A percentile compares a stretch with the other conserved stretches of the same genome.
Conservation (phyloP, 139 green algal genomes). For the Penium margaritaceum region DNA sequence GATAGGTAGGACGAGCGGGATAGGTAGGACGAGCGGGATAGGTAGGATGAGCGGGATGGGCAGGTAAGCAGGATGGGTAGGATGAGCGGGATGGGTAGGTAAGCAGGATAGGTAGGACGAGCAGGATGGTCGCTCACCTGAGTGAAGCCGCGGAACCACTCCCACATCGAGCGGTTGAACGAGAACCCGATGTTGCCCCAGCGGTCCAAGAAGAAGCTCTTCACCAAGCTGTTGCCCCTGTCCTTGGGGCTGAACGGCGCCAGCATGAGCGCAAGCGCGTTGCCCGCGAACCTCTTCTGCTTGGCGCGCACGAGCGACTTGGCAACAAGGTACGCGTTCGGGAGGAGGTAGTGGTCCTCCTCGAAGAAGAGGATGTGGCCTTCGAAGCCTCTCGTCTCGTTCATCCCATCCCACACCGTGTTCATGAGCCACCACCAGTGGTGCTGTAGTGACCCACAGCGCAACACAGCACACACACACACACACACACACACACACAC, state of each 20-base stretch:
- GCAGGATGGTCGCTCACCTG: too few relatives aligned
- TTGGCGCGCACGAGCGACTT: conserved; percentile 2
- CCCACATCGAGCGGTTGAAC: conserved; percentile 42
- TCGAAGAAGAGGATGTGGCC: conserved; percentile 42
- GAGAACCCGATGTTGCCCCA: conserved; percentile 38
- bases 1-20: too few relatives aligned
- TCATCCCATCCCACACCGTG: conserved; percentile 32
- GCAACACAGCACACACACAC: too few relatives aligned
- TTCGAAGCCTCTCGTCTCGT: conserved; percentile 27
- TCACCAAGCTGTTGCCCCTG: background rate
- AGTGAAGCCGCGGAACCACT: too few relatives aligned
- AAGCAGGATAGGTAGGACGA: too few relatives aligned
- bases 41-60: too few relatives aligned
- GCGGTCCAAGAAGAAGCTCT: background rate
- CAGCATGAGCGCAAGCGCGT: conserved; percentile 29
- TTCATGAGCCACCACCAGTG: conserved; percentile 49
- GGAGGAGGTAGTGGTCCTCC: conserved; percentile 42
- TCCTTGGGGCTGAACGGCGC: conserved; percentile 1
- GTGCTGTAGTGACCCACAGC: too few relatives aligned
- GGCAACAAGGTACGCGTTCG: conserved; percentile 18
- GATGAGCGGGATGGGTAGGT: too few relatives aligned
- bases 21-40: too few relatives aligned
- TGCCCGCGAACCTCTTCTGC: background rate
- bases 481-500: too few relatives aligned
- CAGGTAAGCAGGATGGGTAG: too few relatives aligned